These are phyloP conservation scores for Psilocybe mexicana DNA, from an alignment of 1,284 basidiomycete species.

Conservation along the genomic window DNA sequence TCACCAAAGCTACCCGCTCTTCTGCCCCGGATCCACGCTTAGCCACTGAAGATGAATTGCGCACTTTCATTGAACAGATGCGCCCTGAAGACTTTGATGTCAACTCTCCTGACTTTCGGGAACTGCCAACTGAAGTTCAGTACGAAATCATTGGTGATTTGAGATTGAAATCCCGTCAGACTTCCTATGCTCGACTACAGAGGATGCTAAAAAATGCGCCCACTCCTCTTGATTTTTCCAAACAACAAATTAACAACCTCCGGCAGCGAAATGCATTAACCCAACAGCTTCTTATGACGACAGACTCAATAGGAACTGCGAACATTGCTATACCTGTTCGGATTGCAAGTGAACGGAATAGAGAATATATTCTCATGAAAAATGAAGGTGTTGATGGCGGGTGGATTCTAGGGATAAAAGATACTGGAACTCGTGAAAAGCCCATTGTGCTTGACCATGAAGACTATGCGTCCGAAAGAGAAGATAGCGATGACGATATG, in stretches of 20 bases:
- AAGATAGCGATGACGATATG: constrained; percentile 64
- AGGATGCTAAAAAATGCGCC: constrained; percentile 84
- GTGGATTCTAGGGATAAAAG: constrained; percentile 91
- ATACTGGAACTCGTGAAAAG: constrained; percentile 68
- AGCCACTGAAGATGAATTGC: constrained; percentile 92
- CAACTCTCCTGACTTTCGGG: constrained; percentile 85
- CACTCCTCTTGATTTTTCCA: constrained; percentile 94
- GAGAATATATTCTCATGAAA: constrained; percentile 92
- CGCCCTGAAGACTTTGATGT: constrained; percentile 92
- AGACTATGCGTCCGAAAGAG: constrained; percentile 29
- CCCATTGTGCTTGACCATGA: constrained; percentile 85
- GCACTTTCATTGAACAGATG: constrained; percentile 90
- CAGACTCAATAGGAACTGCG: constrained; percentile 90
- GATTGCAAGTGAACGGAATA: constrained; percentile 93
- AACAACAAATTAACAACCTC: constrained; percentile 90
- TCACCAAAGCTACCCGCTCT: constrained; percentile 59
- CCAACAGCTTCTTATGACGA: constrained; percentile 93
- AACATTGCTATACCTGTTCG: constrained; percentile 89
- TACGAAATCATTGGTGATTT: constrained; percentile 99
- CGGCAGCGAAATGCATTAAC: constrained; percentile 90
- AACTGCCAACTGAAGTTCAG: constrained; percentile 93
- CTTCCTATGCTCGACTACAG: constrained; percentile 88
- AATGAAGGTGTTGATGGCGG: constrained; percentile 86
- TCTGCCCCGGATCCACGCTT: constrained; percentile 81
- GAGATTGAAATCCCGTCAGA: constrained; percentile 90